These are phyloP conservation scores for Ceratopteris richardii DNA, from an alignment of 75 land plant genomes.

Conservation along the genomic window DNA sequence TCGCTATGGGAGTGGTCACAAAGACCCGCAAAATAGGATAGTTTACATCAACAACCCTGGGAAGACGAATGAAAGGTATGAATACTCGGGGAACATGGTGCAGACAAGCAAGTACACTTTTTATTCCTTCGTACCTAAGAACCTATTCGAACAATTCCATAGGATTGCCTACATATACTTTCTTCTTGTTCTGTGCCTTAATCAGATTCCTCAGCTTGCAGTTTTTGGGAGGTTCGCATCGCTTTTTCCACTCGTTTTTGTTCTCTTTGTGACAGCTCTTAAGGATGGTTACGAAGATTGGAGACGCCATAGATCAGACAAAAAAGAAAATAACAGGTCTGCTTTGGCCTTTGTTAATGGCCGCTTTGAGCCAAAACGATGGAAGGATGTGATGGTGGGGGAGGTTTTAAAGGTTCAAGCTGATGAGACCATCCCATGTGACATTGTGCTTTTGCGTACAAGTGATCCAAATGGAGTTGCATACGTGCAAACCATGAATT, in stretches of 20 bases:
- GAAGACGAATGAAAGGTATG: slow-evolving; percentile 58
- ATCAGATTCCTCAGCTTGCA: slow-evolving; percentile 85
- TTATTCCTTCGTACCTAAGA: slow-evolving; percentile 69
- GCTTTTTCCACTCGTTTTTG: slow-evolving; percentile 72
- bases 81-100: slow-evolving; percentile 73
- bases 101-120: slow-evolving; percentile 74
- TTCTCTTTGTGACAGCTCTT: slow-evolving; percentile 68
- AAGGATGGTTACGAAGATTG: slow-evolving; percentile 92
- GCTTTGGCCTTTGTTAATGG: slow-evolving; percentile 48
- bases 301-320: slow-evolving; percentile 71
- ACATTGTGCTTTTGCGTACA: slow-evolving; percentile 63
- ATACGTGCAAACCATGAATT: slow-evolving; percentile 80
- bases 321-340: slow-evolving; percentile 59
- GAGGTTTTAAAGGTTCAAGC: slow-evolving; percentile 59
- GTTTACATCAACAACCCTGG: slow-evolving; percentile 63
- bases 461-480: slow-evolving; percentile 85
- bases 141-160: slow-evolving; percentile 78
- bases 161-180: slow-evolving; percentile 85
- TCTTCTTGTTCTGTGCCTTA: slow-evolving; percentile 60
- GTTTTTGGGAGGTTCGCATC: slow-evolving; percentile 83
- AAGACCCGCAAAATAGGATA: slow-evolving; percentile 34
- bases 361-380: slow-evolving; percentile 39
- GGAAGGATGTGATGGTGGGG: slow-evolving; percentile 69
- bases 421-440: slow-evolving; percentile 69
- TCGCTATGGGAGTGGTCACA: not conserved